Base-by-base conservation (phyloP, 2,329 filamentous ascomycete genomes). In the Calonectria pseudoreteaudii region DNA sequence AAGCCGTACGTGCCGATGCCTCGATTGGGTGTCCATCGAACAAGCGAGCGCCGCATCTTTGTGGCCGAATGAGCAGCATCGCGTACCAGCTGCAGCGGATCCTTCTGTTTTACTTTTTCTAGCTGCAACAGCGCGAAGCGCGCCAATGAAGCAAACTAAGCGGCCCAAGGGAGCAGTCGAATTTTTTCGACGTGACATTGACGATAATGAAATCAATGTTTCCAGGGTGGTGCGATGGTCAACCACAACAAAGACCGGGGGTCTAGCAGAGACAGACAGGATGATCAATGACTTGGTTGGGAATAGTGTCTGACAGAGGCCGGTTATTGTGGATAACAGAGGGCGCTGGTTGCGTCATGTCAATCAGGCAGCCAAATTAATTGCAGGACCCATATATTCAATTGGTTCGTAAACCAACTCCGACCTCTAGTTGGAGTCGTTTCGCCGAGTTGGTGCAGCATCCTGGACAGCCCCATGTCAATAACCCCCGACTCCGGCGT, bases 331-430 rank as follows among this genome's bases (percentile, higher is more conserved):
- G 56, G 56, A 60, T 60, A 41, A 62, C 56, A 41, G 41, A 41
- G 38, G 23, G 34, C 13, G 11, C 38, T 41, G 14, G 56, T 62
- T 62, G n/a, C 56, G 56, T 62, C 56, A 62, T 38, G 36, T 14
- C 23, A 26, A 41, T 18, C 34, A 62, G 56, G 56, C 56, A 62
- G 23, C 56, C 36, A 38, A 62, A 62, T 62, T 41, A 62, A 8
- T 62, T 62, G 56, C 56, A 62, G 56, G 56, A 62, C 56, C 56
- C 56, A 62, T 62, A 62, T 62, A 62, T 62, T 62, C 34, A 26
- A 28, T 36, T 62, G n/a, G 31, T 62, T 62, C 23, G 44, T 47
- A 47, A 47, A 47, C 44, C 44, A 62, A 62, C 56, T 62, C 2
- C 13, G 44, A 23, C 20, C 23, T 62, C n/a, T 26, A 11, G 56